Evolutionary conservation across 441 rosid genomes (phyloP).

Genomic region (Pelargonium citronellum): DNA sequence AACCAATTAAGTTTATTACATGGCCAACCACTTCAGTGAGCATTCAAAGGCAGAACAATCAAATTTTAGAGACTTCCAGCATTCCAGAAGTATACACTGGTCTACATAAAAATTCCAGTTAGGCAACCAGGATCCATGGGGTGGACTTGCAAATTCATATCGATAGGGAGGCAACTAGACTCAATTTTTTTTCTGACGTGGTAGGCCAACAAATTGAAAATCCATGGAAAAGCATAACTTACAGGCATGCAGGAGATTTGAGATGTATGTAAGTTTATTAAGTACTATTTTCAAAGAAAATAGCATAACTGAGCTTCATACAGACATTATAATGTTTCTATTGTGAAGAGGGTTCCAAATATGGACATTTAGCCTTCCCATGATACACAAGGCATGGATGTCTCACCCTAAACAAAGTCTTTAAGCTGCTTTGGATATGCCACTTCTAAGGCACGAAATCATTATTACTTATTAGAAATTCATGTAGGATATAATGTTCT

Average conservation of each 20-base stretch:
- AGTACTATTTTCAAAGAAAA: background rate
- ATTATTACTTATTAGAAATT: background rate
- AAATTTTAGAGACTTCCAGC: too few relatives aligned
- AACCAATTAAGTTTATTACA: too few relatives aligned
- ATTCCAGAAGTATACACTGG: too few relatives aligned
- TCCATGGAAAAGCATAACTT: background rate
- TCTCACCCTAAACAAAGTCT: background rate
- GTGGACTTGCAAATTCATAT: background rate
- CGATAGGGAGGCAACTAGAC: background rate
- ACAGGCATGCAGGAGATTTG: slow-evolving; percentile 1
- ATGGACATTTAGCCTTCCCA: background rate
- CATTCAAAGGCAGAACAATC: too few relatives aligned
- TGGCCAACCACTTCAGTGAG: too few relatives aligned
- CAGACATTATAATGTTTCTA: background rate
- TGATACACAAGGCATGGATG: background rate
- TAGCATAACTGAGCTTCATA: background rate
- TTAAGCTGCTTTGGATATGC: background rate
- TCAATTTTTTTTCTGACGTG: background rate
- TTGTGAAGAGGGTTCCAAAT: background rate
- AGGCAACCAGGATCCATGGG: background rate
- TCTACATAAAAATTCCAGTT: too few relatives aligned
- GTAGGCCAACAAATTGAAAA: background rate
- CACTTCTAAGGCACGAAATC: background rate
- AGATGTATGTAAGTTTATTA: background rate
- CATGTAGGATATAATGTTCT: background rate